Conservation (phyloP, 108 stramenopile genomes). For the Mayamaea pseudoterrestris region DNA sequence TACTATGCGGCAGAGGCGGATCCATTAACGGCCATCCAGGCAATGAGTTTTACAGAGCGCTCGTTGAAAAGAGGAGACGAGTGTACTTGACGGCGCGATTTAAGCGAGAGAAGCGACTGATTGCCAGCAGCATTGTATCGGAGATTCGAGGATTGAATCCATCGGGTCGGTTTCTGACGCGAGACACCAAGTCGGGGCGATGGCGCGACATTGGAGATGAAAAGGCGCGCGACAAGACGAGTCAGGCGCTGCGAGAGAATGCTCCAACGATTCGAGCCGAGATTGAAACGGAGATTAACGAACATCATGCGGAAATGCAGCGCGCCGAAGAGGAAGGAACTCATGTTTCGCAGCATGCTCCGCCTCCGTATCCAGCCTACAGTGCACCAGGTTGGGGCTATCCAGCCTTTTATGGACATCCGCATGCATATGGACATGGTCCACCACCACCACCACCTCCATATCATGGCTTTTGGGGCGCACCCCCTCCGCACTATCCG, state of each 20-base stretch:
- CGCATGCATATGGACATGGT: constrained; percentile 3
- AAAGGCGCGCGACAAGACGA: constrained; percentile 79
- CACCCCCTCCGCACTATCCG: constrained; percentile 7
- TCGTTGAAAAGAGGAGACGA: constrained; percentile 43
- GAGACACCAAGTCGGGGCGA: constrained; percentile 29
- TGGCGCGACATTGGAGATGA: constrained; percentile 77
- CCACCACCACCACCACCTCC: constrained; percentile 2
- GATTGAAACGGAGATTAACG: constrained; percentile 45
- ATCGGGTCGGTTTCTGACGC: constrained; percentile 62
- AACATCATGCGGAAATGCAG: constrained; percentile 31
- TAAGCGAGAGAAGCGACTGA: constrained; percentile 74
- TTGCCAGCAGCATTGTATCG: constrained; percentile 60
- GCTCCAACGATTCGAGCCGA: constrained; percentile 64
- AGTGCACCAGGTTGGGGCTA: constrained; percentile 3
- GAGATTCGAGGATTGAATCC: constrained; percentile 65
- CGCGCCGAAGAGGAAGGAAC: constrained; percentile 13
- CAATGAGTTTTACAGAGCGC: constrained; percentile 33
- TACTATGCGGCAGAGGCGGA: constrained; percentile 50
- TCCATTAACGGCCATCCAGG: constrained; percentile 47
- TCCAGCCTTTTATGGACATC: constrained; percentile 7
- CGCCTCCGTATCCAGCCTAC: constrained; percentile 6
- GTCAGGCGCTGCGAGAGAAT: constrained; percentile 73
- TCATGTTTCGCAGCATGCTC: neutral
- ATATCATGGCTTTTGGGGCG: neutral
- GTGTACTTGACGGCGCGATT: constrained; percentile 58